Evolutionary conservation across 805 yeast species (phyloP), one percentile per base, ranked within the genome.

Genomic region (Diddensiella caesifluorescens): DNA sequence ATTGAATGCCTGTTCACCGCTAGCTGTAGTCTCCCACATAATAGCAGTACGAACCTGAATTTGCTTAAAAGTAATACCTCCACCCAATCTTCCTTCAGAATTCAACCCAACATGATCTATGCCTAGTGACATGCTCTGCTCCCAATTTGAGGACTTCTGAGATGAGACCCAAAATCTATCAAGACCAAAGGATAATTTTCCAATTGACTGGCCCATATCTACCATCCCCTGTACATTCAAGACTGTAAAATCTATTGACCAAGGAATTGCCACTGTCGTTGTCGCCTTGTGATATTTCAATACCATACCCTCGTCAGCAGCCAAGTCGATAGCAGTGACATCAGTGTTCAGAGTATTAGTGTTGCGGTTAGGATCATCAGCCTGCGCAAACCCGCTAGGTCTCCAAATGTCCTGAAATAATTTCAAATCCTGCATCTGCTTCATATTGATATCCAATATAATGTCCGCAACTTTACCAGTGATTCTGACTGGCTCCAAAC

Each of bases 351-450:
- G n/a, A n/a, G n/a, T n/a, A 5, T 31, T 16, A 7, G 30, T 33
- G 6, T 26, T 13, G 4, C 30, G 7, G 2, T 35, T n/a, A 9
- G 30, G 35, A 19, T 9, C 29, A 28, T 7, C 16, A 4, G 16
- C 47, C 4, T 19, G 15, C 10, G 20, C 18, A 22, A 35, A 16
- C 16, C 35, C 36, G 18, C 38, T 23, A 26, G 90, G 81, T 18
- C 73, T 57, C 96, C 97, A 88, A 23, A 86, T 77, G 61, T 89
- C 95, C 42, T 70, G 69, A 62, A 92, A 92, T 21, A 89, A 62
- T 39, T 83, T 81, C 42, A 90, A 61, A 58, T 92, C 97, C 57
- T 89, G 96, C 39, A 84, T 69, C 59, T 92, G 97, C 51, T 84
- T 84, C 46, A 88, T 68, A 52, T 86, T 84, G 43, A 92, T 63